These are phyloP conservation scores for Podila horticola DNA, from an alignment of 192 early-diverging fungal genomes.

Conservation along the genomic window DNA sequence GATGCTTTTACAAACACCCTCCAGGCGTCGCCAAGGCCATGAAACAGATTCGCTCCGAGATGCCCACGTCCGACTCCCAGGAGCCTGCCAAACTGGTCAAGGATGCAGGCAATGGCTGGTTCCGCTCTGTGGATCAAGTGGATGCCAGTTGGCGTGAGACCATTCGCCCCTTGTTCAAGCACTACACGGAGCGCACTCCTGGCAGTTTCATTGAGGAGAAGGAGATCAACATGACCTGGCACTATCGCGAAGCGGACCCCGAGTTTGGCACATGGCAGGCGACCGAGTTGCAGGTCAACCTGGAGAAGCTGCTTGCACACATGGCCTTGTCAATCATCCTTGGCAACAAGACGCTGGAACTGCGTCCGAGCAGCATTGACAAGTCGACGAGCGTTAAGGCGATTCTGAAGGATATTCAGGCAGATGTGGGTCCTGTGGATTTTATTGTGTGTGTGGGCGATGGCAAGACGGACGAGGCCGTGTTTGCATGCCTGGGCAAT, in stretches of 20 bases:
- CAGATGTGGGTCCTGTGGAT: constrained; percentile 57
- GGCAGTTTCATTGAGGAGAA: constrained; percentile 99
- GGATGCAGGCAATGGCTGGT: constrained; percentile 82
- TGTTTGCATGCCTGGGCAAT: constrained; percentile 80
- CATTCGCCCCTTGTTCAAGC: constrained; percentile 94
- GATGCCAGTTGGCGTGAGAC: constrained; percentile 94
- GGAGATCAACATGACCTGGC: constrained; percentile 98
- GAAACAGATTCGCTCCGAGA: constrained; percentile 49
- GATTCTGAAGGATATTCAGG: constrained; percentile 83
- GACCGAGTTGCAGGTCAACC: constrained; percentile 95
- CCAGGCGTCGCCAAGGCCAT: constrained; percentile 64
- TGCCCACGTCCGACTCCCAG: constrained; percentile 50
- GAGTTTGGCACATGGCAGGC: constrained; percentile 99
- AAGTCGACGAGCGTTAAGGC: constrained; percentile 89
- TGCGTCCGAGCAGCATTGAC: constrained; percentile 92
- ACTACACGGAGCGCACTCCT: constrained; percentile 98
- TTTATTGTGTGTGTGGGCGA: constrained; percentile 92
- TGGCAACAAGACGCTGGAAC: constrained; percentile 97
- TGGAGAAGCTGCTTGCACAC: constrained; percentile 95
- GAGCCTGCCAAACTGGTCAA: constrained; percentile 62
- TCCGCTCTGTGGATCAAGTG: constrained; percentile 86
- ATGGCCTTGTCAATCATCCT: constrained; percentile 94
- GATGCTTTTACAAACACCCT: constrained; percentile 97
- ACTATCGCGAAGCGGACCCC: constrained; percentile 94
- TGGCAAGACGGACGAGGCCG: constrained; percentile 93